phyloP scores from a whole-genome alignment of 495 filamentous ascomycete genomes.

The Gamarada debralockiae region DNA sequence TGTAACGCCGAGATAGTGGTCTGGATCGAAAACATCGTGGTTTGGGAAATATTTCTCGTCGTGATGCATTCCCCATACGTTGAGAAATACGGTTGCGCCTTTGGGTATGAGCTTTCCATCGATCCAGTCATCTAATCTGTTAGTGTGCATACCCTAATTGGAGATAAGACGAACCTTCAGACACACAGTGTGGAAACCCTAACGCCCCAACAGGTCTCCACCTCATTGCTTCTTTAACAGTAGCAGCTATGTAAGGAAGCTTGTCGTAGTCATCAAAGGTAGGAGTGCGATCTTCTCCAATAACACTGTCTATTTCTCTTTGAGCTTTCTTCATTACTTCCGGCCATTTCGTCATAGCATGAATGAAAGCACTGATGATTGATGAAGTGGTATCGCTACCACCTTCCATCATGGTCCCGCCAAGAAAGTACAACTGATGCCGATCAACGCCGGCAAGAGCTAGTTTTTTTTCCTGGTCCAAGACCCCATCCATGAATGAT shows the following conservation, averaged over 20 bases:
- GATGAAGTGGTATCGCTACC: conserved; percentile 54
- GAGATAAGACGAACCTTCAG: conserved; percentile 1
- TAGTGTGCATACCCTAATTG: neutral
- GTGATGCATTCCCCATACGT: conserved; percentile 34
- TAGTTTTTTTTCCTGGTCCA: conserved; percentile 39
- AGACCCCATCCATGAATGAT: conserved; percentile 41
- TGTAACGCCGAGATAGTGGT: conserved; percentile 32
- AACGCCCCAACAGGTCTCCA: conserved; percentile 56
- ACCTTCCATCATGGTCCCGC: conserved; percentile 42
- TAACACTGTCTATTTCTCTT: conserved; percentile 50
- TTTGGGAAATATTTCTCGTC: conserved; percentile 30
- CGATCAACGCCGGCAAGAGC: conserved; percentile 24
- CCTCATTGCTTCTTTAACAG: conserved; percentile 56
- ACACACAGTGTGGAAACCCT: neutral
- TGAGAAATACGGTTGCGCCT: conserved; percentile 37
- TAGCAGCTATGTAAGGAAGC: conserved; percentile 45
- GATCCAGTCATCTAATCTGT: conserved; percentile 30
- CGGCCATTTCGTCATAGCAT: conserved; percentile 52
- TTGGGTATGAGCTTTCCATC: conserved; percentile 40
- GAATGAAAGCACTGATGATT: conserved; percentile 52
- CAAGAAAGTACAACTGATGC: conserved; percentile 34
- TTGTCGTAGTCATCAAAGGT: conserved; percentile 41
- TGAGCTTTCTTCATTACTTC: conserved; percentile 46
- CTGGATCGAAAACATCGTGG: conserved; percentile 38
- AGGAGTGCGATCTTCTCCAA: conserved; percentile 41